A percentile compares a stretch with the other conserved stretches of the same genome.
These are phyloP conservation scores for Luvunga scandens DNA, from an alignment of 345 rosid species.

Conservation along the genomic window DNA sequence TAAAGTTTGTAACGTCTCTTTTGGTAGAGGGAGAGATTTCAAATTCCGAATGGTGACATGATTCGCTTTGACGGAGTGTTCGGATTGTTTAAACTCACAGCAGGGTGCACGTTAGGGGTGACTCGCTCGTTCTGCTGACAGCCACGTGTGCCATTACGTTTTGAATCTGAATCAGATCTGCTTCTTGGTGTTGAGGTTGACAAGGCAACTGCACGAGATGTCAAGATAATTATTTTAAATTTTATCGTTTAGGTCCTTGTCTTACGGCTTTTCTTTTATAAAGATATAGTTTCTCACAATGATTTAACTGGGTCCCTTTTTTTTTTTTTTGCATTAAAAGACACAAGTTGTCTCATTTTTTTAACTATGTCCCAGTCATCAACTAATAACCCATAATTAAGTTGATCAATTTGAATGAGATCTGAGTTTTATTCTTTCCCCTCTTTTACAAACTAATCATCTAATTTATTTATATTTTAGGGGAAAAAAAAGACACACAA, in stretches of 20 bases:
- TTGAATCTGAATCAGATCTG: background rate
- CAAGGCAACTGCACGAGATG: background rate
- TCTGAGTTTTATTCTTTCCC: background rate
- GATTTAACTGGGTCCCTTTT: background rate
- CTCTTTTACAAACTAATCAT: no score
- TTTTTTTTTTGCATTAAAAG: no score
- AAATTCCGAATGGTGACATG: slow-evolving; percentile 44
- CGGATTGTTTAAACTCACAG: slow-evolving; percentile 11
- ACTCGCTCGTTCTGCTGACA: background rate
- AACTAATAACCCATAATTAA: no score
- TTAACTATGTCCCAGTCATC: no score
- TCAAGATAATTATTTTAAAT: background rate
- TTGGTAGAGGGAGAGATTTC: slow-evolving; percentile 50
- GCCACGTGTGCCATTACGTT: slow-evolving; percentile 21
- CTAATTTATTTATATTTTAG: no score
- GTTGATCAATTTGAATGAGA: background rate
- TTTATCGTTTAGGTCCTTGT: background rate
- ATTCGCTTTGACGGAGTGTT: background rate
- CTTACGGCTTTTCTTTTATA: no score
- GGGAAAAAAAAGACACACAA: no score
- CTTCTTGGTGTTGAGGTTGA: background rate
- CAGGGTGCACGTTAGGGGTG: background rate
- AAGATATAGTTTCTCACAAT: background rate
- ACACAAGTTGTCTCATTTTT: no score
- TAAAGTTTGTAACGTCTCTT: slow-evolving; percentile 60